Evolutionary conservation across 2,329 filamentous ascomycete species (phyloP), one percentile per base, ranked within the genome.

Genomic region (Pyrenophora tritici-repentis): DNA sequence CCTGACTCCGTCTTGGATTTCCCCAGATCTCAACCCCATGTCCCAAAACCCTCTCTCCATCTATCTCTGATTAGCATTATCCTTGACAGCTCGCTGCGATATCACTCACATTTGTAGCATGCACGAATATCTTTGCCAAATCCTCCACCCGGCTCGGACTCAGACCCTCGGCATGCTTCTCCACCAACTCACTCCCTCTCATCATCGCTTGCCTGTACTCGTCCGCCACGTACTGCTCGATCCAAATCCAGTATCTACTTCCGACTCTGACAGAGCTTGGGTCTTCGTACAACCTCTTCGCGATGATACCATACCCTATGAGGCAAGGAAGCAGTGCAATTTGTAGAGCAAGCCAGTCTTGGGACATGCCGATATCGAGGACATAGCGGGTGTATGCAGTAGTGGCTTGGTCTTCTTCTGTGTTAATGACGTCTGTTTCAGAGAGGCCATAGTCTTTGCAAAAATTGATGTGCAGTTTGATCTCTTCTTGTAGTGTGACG

Each of bases 161-260:
- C 61, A 93, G 88, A 41, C 85, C 76, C n/a, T 81, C 76, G 13
- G 89, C 86, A 66, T 91, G 82, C 60, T 84, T 83, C 73, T 97
- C 93, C 7, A 97, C 79, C 24, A 95, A 74, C 54, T 84, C 89
- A 89, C 56, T 62, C 17, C 90, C 90, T 3, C 84, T 79, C 57
- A 78, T 79, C 46, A 95, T 89, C 5, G 90, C 89, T 55, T 86
- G 79, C 0, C 79, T 75, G 61, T 96, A 97, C 69, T 94, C 89
- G 1, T 90, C 86, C 2, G 86, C 88, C 13, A 89, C 83, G 68
- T 97, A 97, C 66, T 90, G 95, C 68, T 92, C 81, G 59, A 97
- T 90, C 93, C 93, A 97, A 38, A 86, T 83, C 87, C 89, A 94
- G 76, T 96, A 97, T 14, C 76, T 79, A 70, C 93, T 95, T 0